Conservation (phyloP, 495 filamentous ascomycete genomes). For the Halenospora varia region DNA sequence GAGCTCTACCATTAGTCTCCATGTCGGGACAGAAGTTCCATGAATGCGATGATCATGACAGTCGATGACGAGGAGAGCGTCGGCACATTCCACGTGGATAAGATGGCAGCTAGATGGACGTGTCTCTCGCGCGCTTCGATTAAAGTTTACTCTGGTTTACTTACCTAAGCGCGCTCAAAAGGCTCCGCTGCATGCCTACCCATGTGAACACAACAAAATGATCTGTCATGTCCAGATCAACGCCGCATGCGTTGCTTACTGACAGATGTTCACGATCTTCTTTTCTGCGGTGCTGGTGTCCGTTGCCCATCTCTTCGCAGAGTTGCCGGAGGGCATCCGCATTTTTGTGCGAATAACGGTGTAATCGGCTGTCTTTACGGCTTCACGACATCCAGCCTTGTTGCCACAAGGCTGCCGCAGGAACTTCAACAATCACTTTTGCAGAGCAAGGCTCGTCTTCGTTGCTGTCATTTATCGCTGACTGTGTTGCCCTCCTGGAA, state of each 20-base stretch:
- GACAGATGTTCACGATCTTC: background rate
- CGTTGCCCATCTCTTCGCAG: background rate
- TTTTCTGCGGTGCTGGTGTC: background rate
- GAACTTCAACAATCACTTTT: background rate
- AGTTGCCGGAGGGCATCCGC: background rate
- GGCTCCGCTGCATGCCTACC: constrained; percentile 4
- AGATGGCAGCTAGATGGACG: background rate
- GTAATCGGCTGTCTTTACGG: background rate
- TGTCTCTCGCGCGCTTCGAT: background rate
- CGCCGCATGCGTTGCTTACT: constrained; percentile 5
- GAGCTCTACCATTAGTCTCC: constrained; percentile 18
- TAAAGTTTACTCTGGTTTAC: too few relatives aligned
- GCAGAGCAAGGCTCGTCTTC: background rate
- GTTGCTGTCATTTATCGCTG: background rate
- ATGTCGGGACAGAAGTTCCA: constrained; percentile 16
- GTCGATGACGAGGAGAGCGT: background rate
- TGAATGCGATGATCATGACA: constrained; percentile 13
- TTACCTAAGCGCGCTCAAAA: background rate
- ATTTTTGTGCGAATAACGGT: background rate
- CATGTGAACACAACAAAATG: constrained; percentile 15
- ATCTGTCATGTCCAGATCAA: constrained; percentile 10
- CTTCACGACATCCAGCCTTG: background rate
- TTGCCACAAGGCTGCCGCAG: background rate
- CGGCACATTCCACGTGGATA: background rate
- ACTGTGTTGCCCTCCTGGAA: too few relatives aligned